phyloP scores from a whole-genome alignment of 1,139 yeast species.

The Yamadazyma siamensis region DNA sequence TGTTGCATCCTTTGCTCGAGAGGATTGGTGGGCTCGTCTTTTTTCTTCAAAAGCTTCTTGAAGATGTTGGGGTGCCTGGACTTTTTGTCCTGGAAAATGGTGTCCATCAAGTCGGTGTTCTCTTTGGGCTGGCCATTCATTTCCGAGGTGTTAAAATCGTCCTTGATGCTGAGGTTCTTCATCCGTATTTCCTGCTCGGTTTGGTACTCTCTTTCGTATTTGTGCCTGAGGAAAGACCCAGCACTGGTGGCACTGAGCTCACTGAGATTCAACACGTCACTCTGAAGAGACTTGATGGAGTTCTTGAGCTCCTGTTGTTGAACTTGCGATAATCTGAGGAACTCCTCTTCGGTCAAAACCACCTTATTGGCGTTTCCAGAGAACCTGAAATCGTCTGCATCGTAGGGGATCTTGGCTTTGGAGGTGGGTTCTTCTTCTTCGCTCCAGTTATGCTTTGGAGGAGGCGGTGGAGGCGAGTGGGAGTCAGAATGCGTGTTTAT shows the following conservation, averaged over 20 bases:
- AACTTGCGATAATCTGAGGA: constrained; percentile 25
- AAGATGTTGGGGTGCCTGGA: constrained; percentile 51
- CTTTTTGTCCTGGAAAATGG: constrained; percentile 45
- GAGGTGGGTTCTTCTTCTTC: constrained; percentile 1
- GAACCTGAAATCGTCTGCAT: constrained; percentile 37
- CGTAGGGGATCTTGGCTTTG: constrained; percentile 26
- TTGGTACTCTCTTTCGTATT: constrained; percentile 41
- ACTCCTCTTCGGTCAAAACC: constrained; percentile 28
- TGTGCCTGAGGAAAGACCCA: constrained; percentile 77
- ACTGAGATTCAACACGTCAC: constrained; percentile 48
- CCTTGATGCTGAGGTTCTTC: constrained; percentile 19
- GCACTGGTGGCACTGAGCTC: constrained; percentile 90
- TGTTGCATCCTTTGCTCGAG: constrained; percentile 35
- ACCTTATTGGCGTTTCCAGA: constrained; percentile 22
- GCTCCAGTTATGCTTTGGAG: constrained; percentile 33
- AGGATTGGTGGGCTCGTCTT: constrained; percentile 26
- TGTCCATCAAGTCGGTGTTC: constrained; percentile 31
- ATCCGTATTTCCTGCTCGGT: constrained; percentile 20
- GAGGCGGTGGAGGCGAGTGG: constrained; percentile 33
- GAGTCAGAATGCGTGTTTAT: constrained; percentile 2
- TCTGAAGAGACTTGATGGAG: constrained; percentile 43
- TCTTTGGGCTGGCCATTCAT: constrained; percentile 12
- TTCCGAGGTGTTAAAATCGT: constrained; percentile 11
- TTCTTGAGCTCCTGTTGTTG: constrained; percentile 41
- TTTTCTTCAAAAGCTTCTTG: constrained; percentile 45